phyloP scores from a whole-genome alignment of 768 basidiomycete species.

The Suillus alpinus region DNA sequence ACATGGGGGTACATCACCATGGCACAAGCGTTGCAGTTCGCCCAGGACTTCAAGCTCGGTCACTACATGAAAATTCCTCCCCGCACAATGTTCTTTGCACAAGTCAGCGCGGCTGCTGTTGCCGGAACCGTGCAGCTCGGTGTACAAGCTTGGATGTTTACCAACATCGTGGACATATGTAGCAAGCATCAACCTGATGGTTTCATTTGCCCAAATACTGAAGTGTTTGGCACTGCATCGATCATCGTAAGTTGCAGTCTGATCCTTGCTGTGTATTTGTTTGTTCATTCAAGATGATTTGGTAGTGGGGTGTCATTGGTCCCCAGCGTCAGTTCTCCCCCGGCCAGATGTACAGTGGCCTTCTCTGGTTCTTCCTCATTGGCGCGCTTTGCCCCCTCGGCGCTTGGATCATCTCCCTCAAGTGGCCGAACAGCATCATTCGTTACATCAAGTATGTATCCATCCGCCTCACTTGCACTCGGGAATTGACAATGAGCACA shows the following conservation, averaged over 20 bases:
- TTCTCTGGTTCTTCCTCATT: slow-evolving; percentile 72
- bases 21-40: slow-evolving; percentile 64
- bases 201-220: slow-evolving; percentile 29
- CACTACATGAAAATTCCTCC: slow-evolving; percentile 73
- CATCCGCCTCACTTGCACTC: neutral
- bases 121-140: slow-evolving; percentile 67
- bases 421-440: slow-evolving; percentile 57
- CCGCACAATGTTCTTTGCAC: slow-evolving; percentile 64
- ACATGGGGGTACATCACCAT: slow-evolving; percentile 68
- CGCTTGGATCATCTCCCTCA: slow-evolving; percentile 48
- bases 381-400: slow-evolving; percentile 59
- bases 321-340: slow-evolving; percentile 62
- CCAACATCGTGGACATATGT: slow-evolving; percentile 37
- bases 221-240: slow-evolving; percentile 52
- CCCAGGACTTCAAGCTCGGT: slow-evolving; percentile 74
- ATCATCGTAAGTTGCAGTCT: slow-evolving; percentile 42
- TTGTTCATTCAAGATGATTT: slow-evolving; percentile 5
- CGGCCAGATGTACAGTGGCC: slow-evolving; percentile 45
- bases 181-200: slow-evolving; percentile 19
- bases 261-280: neutral
- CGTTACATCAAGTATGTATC: slow-evolving; percentile 54
- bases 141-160: slow-evolving; percentile 62
- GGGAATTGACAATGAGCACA: neutral
- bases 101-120: slow-evolving; percentile 59
- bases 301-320: slow-evolving; percentile 58